phyloP scores from a whole-genome alignment of 1,284 basidiomycete species.

The Cutaneotrichosporon cyanovorans region DNA sequence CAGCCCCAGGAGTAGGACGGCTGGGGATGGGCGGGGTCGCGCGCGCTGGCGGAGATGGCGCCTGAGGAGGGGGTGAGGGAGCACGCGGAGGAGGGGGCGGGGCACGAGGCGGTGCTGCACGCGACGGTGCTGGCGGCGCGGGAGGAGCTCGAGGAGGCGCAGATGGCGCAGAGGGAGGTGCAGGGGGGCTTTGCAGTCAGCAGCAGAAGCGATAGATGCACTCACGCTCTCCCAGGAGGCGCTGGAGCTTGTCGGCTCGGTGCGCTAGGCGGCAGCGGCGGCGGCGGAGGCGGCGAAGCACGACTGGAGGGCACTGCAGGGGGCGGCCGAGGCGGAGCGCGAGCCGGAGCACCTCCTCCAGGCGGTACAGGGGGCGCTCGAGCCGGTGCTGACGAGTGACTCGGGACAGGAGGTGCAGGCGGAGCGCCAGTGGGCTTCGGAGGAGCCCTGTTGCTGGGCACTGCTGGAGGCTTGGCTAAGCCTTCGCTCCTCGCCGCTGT shows the following conservation, averaged over 20 bases:
- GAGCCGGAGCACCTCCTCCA: slow-evolving; percentile 12
- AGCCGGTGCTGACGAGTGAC: slow-evolving; percentile 1
- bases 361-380: slow-evolving; percentile 9
- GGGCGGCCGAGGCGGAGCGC: slow-evolving; percentile 12
- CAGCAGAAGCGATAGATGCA: neutral
- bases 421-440: slow-evolving; percentile 54
- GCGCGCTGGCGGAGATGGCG: slow-evolving; percentile 12
- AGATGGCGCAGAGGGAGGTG: neutral
- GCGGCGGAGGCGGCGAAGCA: slow-evolving; percentile 12
- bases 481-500: neutral
- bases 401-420: slow-evolving; percentile 16
- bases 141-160: slow-evolving; percentile 6
- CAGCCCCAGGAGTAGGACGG: slow-evolving; percentile 36
- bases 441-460: slow-evolving; percentile 47
- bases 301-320: slow-evolving; percentile 1
- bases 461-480: slow-evolving; percentile 22
- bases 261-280: slow-evolving; percentile 10
- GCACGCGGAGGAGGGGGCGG: slow-evolving; percentile 47
- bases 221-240: neutral
- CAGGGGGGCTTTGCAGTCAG: neutral
- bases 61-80: slow-evolving; percentile 15
- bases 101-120: slow-evolving; percentile 56
- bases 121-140: slow-evolving; percentile 46
- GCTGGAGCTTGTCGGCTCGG: neutral
- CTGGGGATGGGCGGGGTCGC: slow-evolving; percentile 12